phyloP scores from a whole-genome alignment of 371 early-diverging fungal species.

The Lichtheimia corymbifera region DNA sequence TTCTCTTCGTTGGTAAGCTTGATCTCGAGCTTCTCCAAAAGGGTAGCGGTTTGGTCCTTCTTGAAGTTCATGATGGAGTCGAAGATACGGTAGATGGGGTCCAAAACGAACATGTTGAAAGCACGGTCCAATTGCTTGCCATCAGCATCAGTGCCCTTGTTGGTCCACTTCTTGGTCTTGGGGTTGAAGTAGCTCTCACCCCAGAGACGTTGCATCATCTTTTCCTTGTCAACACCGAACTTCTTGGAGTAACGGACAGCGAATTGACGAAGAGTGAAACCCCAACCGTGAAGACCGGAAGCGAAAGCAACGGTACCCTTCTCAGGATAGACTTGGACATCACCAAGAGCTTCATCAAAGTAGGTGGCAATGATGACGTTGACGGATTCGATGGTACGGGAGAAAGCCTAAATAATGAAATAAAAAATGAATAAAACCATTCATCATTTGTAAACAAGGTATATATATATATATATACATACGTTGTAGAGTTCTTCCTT shows the following conservation, averaged over 20 bases:
- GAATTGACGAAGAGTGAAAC: constrained; percentile 98
- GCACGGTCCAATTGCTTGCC: constrained; percentile 90
- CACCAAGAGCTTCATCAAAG: constrained; percentile 83
- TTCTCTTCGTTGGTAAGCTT: constrained; percentile 81
- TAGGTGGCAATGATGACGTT: constrained; percentile 96
- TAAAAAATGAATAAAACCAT: neutral
- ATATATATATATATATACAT: constrained; percentile 18
- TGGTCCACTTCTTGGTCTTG: constrained; percentile 93
- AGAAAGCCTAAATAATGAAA: constrained; percentile 68
- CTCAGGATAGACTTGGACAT: constrained; percentile 91
- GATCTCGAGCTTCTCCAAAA: constrained; percentile 90
- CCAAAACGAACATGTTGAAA: constrained; percentile 97
- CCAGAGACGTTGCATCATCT: constrained; percentile 94
- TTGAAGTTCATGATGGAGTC: constrained; percentile 94
- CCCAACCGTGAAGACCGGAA: constrained; percentile 99
- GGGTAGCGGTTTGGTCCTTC: constrained; percentile 78
- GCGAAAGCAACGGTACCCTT: constrained; percentile 98
- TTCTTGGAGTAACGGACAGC: constrained; percentile 95
- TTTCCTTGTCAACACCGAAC: constrained; percentile 91
- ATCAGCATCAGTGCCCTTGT: constrained; percentile 67
- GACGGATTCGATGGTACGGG: constrained; percentile 90
- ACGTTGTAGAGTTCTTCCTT: constrained; percentile 91
- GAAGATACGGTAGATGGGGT: constrained; percentile 98
- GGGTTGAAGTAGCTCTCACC: constrained; percentile 98
- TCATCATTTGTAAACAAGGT: neutral